phyloP scores from a whole-genome alignment of 1,284 basidiomycete species.

The Tremellales sp. region DNA sequence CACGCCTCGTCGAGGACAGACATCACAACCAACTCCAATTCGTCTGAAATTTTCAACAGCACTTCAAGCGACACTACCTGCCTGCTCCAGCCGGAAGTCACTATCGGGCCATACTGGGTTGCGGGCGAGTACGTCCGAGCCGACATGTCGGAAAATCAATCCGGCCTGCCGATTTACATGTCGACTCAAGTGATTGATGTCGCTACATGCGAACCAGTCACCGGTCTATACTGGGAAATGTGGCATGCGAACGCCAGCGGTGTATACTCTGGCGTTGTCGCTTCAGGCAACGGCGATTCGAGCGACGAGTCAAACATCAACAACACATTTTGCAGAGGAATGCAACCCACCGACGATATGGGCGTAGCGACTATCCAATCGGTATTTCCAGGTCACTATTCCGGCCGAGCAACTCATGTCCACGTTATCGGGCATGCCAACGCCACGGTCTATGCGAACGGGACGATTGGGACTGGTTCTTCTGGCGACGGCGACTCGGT shows the following conservation, averaged over 20 bases:
- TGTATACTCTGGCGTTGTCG: conserved; percentile 52
- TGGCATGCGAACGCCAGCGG: conserved; percentile 57
- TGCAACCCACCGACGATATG: conserved; percentile 62
- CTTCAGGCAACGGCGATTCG: conserved; percentile 37
- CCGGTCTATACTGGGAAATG: conserved; percentile 65
- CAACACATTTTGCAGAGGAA: conserved; percentile 60
- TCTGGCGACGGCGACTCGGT: conserved; percentile 7
- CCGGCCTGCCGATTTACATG: conserved; percentile 52
- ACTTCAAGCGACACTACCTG: conserved; percentile 11
- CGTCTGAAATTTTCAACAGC: conserved; percentile 7
- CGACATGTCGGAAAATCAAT: conserved; percentile 56
- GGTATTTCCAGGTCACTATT: conserved; percentile 63
- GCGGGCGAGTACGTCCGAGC: conserved; percentile 45
- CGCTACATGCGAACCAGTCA: conserved; percentile 64
- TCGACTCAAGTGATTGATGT: conserved; percentile 56
- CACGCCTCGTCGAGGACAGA: conserved; percentile 13
- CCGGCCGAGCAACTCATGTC: conserved; percentile 24
- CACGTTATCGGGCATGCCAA: conserved; percentile 22
- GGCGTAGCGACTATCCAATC: conserved; percentile 65
- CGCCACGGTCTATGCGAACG: conserved; percentile 15
- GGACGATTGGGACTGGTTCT: conserved; percentile 44
- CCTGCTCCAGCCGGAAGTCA: conserved; percentile 18
- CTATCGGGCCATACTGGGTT: conserved; percentile 24
- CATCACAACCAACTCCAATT: conserved; percentile 7
- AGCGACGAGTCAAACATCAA: conserved; percentile 44